A percentile compares a stretch with the other conserved stretches of the same genome.
Conservation (phyloP, 805 yeast species). For the Metschnikowia chrysomelidarum region DNA sequence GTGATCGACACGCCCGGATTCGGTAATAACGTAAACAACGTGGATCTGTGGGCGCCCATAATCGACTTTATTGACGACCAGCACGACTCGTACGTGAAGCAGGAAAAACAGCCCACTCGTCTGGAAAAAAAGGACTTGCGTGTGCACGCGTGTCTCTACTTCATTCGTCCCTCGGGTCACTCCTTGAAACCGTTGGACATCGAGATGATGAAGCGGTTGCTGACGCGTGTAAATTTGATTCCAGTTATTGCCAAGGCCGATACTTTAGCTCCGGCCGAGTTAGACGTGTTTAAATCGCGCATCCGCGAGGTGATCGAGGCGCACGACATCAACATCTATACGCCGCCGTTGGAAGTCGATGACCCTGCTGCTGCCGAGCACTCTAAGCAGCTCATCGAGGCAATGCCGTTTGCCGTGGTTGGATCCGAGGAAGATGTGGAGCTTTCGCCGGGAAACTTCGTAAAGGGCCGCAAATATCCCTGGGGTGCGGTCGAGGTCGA, state of each 20-base stretch:
- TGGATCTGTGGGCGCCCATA: conserved; percentile 82
- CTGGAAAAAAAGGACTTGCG: conserved; percentile 67
- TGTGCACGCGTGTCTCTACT: conserved; percentile 88
- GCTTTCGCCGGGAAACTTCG: conserved; percentile 57
- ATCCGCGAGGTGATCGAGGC: conserved; percentile 81
- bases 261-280: conserved; percentile 70
- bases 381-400: conserved; percentile 73
- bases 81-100: conserved; percentile 84
- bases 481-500: conserved; percentile 92
- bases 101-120: conserved; percentile 89
- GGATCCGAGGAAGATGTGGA: conserved; percentile 75
- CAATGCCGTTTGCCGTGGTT: conserved; percentile 85
- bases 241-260: conserved; percentile 91
- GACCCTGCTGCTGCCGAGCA: conserved; percentile 78
- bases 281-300: conserved; percentile 66
- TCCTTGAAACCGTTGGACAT: conserved; percentile 84
- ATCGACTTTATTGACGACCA: conserved; percentile 90
- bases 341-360: conserved; percentile 77
- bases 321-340: conserved; percentile 78
- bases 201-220: conserved; percentile 79
- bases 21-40: conserved; percentile 86
- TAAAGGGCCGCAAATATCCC: conserved; percentile 81
- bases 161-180: conserved; percentile 89
- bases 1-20: conserved; percentile 92
- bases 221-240: conserved; percentile 78